A percentile compares a stretch with the other conserved stretches of the same genome.
Conservation (phyloP, 75 land plant species). For the Adiantum capillusveneris region DNA sequence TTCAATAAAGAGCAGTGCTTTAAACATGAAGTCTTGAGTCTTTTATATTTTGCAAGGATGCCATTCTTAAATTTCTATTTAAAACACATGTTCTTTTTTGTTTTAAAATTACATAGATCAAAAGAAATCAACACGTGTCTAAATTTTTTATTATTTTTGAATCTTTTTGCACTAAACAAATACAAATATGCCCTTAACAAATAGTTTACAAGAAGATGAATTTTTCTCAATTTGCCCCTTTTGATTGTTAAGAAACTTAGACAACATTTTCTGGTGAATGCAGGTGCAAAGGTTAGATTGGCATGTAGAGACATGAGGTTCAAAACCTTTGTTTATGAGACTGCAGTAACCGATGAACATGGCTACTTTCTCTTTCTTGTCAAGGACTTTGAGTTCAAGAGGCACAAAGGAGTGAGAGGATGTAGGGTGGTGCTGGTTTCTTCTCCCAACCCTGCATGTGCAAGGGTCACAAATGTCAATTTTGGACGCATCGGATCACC, state of each 20-base stretch:
- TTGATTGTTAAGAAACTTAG: too few species aligned
- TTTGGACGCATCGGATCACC: not conserved
- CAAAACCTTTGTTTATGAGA: not conserved
- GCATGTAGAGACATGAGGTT: not conserved
- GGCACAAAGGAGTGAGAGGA: not conserved
- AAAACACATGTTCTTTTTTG: too few species aligned
- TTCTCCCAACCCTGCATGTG: not conserved
- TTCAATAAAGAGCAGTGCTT: too few species aligned
- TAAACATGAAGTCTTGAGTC: too few species aligned
- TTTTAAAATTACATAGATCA: not conserved
- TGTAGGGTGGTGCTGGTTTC: not conserved
- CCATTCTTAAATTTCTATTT: too few species aligned
- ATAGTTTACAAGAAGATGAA: too few species aligned
- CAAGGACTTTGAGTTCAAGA: not conserved
- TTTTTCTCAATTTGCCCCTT: too few species aligned
- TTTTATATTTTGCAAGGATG: too few species aligned
- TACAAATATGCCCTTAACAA: too few species aligned
- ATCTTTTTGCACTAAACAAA: too few species aligned
- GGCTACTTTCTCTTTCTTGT: constrained; percentile 1
- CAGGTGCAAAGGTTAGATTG: not conserved
- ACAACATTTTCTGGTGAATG: not conserved
- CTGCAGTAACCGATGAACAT: not conserved
- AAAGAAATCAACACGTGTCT: not conserved
- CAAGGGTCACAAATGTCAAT: not conserved
- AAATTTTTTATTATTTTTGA: not conserved